Conservation (phyloP, 176 grass and related monocot genomes). For the Oryza glaberrima region DNA sequence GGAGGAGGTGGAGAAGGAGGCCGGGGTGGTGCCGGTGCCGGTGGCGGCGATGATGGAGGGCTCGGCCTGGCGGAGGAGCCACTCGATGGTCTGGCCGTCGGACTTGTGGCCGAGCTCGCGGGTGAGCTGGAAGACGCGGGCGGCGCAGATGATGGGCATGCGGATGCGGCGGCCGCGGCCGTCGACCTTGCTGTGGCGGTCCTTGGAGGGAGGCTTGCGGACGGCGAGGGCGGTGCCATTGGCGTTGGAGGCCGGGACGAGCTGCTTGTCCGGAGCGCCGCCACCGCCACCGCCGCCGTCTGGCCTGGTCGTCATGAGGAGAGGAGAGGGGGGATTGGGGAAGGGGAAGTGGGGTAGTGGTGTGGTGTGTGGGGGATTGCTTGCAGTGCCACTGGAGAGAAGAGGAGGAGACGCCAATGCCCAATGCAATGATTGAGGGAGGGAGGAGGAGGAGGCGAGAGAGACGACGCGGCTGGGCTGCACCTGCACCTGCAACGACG, state of each 20-base stretch:
- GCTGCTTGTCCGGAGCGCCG: slow-evolving; percentile 45
- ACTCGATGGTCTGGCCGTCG: slow-evolving; percentile 96
- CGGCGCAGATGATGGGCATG: slow-evolving; percentile 94
- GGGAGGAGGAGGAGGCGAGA: too few relatives aligned
- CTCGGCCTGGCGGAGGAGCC: slow-evolving; percentile 93
- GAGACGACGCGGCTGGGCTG: too few relatives aligned
- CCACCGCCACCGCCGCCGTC: slow-evolving; percentile 15
- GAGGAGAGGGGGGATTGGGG: background rate
- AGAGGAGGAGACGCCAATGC: too few relatives aligned
- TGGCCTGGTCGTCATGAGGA: slow-evolving; percentile 60
- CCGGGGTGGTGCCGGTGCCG: slow-evolving; percentile 74
- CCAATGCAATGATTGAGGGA: background rate
- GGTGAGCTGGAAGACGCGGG: slow-evolving; percentile 92
- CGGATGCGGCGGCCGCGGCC: slow-evolving; percentile 81
- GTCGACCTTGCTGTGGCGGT: slow-evolving; percentile 95
- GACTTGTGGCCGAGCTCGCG: slow-evolving; percentile 96
- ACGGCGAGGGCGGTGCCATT: slow-evolving; percentile 21
- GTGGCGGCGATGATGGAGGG: slow-evolving; percentile 95
- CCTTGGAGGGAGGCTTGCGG: slow-evolving; percentile 75
- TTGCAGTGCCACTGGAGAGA: background rate
- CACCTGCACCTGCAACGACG: too few relatives aligned
- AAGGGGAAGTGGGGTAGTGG: background rate
- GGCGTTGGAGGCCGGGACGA: slow-evolving; percentile 17
- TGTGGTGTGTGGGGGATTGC: background rate
- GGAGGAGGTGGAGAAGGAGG: slow-evolving; percentile 77